Base-by-base conservation (phyloP, 805 yeast genomes). In the Yamadazyma olivae region DNA sequence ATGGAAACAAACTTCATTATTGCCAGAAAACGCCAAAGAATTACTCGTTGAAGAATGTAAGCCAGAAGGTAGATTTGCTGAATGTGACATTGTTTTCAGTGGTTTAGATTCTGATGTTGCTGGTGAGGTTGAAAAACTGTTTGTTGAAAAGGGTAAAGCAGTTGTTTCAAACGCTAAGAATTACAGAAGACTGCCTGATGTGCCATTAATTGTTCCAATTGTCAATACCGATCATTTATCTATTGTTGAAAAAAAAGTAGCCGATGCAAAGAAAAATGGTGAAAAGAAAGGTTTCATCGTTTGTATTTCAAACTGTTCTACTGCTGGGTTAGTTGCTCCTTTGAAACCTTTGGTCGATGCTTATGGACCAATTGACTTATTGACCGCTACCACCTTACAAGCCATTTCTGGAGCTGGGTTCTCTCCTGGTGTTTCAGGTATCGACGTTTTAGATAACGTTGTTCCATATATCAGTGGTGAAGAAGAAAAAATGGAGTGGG, bases 371-470 rank as follows among this genome's bases (percentile, higher is more conserved):
- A 77, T 93, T 41, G 90, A 86, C 40, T 74, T 81, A 17, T 75
- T 91, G 49, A 82, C 95, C 10, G 77, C 95, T 32, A 87, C 97
- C 37, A 93, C 99, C 12, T 64, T 93, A 61, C 99, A 93, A 63
- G 99, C 99, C 25, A 87, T 93, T 46, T 90, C 98, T 3, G 99
- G 99, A 51, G 99, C 95, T 16, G 99, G 99, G 3, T 93, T 86
- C 61, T 85, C 96, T 7, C 99, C 99, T 33, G 99, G 99, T 60
- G 95, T 90, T 38, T 80, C 96, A 16, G 93, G 95, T 46, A 90
- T 93, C 63, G 98, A 93, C 57, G 80, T 91, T 37, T 73, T 93
- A 51, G 99, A 93, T 66, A 93, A 93, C 67, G 75, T 93, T 48
- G 88, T 93, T 38, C 99, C 99, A 27, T 93, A 70, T 74, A 93